These are phyloP conservation scores for Dalechampia spathulata DNA, from an alignment of 441 rosid genomes.

Conservation along the genomic window DNA sequence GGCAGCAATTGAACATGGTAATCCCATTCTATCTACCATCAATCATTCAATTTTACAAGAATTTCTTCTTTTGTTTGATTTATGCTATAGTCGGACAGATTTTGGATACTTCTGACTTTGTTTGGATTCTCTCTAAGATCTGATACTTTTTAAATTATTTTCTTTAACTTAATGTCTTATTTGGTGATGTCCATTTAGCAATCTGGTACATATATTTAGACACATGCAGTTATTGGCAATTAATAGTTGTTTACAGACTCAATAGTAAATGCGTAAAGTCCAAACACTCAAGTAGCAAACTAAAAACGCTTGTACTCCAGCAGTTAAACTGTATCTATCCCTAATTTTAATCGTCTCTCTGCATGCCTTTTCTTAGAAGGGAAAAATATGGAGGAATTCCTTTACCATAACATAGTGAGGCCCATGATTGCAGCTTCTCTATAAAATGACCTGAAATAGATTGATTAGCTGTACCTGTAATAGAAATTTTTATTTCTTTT, in stretches of 20 bases:
- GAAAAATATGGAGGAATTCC: not conserved
- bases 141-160: too few species aligned
- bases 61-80: slow-evolving; percentile 1
- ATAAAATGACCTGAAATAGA: not conserved
- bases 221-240: not conserved
- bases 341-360: not conserved
- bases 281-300: not conserved
- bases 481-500: not conserved
- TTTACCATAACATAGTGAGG: not conserved
- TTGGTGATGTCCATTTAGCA: not conserved
- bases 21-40: not conserved
- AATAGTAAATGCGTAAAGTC: not conserved
- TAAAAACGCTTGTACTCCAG: not conserved
- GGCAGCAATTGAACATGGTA: slow-evolving; percentile 72
- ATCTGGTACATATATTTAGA: not conserved
- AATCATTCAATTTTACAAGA: not conserved
- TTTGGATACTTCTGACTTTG: not conserved
- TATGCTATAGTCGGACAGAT: not conserved
- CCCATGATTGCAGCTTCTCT: not conserved
- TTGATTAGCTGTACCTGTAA: not conserved
- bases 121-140: too few species aligned
- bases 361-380: not conserved
- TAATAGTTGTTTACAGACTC: not conserved
- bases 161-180: too few species aligned
- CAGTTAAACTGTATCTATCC: not conserved